Conservation (phyloP, 2,329 filamentous ascomycete genomes). For the Chrysosporium queenslandicum region DNA sequence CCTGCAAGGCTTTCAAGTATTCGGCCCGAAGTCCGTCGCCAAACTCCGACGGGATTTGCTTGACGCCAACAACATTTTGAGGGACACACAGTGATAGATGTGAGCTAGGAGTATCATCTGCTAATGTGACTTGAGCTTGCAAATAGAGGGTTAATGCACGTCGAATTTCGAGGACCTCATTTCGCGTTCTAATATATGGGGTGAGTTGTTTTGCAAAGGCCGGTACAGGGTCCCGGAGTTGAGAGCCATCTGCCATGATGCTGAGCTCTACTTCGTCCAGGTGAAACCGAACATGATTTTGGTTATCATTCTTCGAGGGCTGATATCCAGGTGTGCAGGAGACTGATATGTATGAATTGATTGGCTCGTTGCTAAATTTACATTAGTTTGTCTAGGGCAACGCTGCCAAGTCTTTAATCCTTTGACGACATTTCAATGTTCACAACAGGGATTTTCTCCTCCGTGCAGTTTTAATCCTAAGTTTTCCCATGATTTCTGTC, state of each 20-base stretch:
- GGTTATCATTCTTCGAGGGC: no score
- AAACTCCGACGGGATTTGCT: conserved; percentile 31
- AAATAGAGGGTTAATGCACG: conserved; percentile 33
- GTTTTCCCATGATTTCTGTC: no score
- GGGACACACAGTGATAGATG: conserved; percentile 31
- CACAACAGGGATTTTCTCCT: no score
- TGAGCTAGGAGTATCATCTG: conserved; percentile 24
- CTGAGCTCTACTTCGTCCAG: not conserved
- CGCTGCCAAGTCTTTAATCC: no score
- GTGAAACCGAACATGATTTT: no score
- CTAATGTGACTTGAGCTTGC: conserved; percentile 25
- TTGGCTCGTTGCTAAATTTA: no score
- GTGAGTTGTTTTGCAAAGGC: conserved; percentile 27
- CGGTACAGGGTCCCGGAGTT: not conserved
- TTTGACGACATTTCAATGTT: no score
- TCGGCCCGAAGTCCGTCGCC: conserved; percentile 33
- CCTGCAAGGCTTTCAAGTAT: conserved; percentile 40
- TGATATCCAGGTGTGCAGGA: no score
- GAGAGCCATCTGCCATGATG: not conserved
- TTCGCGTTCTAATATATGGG: conserved; percentile 33
- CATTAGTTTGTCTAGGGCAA: no score
- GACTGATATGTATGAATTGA: no score
- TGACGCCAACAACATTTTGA: conserved; percentile 26
- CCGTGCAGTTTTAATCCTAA: no score
- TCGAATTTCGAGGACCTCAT: conserved; percentile 33